These are phyloP conservation scores for Panicum virgatum DNA, from an alignment of 202 grass and related monocot genomes.

Conservation along the genomic window DNA sequence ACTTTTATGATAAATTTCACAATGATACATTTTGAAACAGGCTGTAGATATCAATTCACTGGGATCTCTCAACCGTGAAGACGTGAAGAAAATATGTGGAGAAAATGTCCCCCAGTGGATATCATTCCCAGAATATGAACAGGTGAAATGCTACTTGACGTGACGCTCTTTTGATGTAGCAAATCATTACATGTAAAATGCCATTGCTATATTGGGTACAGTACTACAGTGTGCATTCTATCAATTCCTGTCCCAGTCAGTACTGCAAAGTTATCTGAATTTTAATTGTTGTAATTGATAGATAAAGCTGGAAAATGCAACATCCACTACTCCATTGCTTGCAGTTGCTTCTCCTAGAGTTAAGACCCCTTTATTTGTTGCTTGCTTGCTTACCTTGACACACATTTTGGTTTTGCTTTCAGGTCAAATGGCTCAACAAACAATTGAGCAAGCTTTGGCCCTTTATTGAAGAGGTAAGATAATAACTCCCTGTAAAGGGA, in stretches of 20 bases:
- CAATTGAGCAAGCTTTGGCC: constrained; percentile 90
- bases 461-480: constrained; percentile 74
- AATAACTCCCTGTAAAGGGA: constrained; percentile 19
- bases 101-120: constrained; percentile 90
- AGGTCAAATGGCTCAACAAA: constrained; percentile 98
- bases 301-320: not conserved
- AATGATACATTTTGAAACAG: constrained; percentile 45
- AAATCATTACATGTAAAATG: not conserved
- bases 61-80: constrained; percentile 70
- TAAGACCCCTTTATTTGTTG: not conserved
- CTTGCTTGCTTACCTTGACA: constrained; percentile 21
- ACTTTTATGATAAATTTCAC: not conserved
- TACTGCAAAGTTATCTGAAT: not conserved
- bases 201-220: not conserved
- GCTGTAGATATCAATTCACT: constrained; percentile 71
- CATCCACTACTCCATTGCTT: not conserved
- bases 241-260: not conserved
- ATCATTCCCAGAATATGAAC: constrained; percentile 91
- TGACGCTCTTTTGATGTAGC: not conserved
- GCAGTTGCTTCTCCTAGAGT: not conserved
- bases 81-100: constrained; percentile 95
- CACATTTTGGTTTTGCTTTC: constrained; percentile 34
- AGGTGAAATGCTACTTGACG: constrained; percentile 49
- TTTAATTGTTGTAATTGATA: not conserved
- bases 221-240: not conserved